Conservation (phyloP, 2,329 filamentous ascomycete species). For the Fusarium sp. region DNA sequence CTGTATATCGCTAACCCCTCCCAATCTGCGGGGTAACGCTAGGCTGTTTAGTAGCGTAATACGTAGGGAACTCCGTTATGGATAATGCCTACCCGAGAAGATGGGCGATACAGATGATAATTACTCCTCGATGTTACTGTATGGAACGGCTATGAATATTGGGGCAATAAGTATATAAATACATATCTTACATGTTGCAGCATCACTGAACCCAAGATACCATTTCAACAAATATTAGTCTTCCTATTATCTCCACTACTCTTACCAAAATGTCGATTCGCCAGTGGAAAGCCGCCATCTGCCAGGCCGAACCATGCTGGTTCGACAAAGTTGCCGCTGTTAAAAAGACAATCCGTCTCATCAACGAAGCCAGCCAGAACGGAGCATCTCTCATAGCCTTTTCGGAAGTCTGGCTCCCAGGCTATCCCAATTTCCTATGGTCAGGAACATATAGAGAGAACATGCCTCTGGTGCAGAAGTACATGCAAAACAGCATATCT, state of each 20-base stretch:
- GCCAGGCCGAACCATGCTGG: background rate
- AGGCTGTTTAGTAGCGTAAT: background rate
- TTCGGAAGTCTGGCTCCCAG: background rate
- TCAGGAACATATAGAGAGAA: background rate
- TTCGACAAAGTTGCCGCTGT: background rate
- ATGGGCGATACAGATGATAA: no score
- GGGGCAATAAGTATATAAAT: background rate
- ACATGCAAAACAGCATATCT: background rate
- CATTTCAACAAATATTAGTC: background rate
- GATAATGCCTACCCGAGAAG: background rate
- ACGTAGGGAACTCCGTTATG: background rate
- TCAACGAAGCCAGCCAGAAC: background rate
- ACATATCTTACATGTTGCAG: fast-evolving
- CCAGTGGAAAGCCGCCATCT: background rate
- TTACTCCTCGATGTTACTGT: background rate
- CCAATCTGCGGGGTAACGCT: background rate
- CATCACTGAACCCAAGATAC: background rate
- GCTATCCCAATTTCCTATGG: background rate
- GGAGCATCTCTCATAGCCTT: background rate
- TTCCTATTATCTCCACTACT: background rate
- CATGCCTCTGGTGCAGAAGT: background rate
- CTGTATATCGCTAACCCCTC: background rate
- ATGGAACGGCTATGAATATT: background rate
- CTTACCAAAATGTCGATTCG: background rate
- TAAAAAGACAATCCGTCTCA: background rate